Evolutionary conservation across 805 yeast genomes (phyloP).

Genomic region (Kluyveromyces dobzhanskii): DNA sequence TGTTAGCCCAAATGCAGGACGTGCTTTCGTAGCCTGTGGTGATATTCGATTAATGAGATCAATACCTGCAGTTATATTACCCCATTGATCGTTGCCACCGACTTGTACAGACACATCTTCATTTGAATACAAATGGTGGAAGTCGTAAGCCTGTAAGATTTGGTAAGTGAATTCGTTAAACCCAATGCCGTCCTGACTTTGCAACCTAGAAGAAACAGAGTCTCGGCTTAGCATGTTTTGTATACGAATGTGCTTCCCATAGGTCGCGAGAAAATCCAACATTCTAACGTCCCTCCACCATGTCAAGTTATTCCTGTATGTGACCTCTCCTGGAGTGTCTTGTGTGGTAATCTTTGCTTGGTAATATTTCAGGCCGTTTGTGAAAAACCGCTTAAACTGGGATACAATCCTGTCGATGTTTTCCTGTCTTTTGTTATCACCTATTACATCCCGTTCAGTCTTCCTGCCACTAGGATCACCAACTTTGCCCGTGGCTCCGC

Average conservation of each 20-base stretch:
- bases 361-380: conserved; percentile 57
- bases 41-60: conserved; percentile 67
- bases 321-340: conserved; percentile 31
- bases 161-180: conserved; percentile 94
- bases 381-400: conserved; percentile 58
- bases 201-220: conserved; percentile 68
- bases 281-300: conserved; percentile 84
- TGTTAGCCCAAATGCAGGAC: conserved; percentile 62
- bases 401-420: conserved; percentile 52
- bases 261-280: conserved; percentile 67
- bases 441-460: conserved; percentile 62
- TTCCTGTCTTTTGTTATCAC: conserved; percentile 37
- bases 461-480: conserved; percentile 95
- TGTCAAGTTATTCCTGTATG: conserved; percentile 52
- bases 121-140: conserved; percentile 63
- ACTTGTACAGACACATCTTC: conserved; percentile 63
- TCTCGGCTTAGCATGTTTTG: conserved; percentile 85
- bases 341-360: conserved; percentile 28
- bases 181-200: conserved; percentile 69
- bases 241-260: conserved; percentile 73
- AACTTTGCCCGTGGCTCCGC: conserved; percentile 92
- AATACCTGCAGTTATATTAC: conserved; percentile 92
- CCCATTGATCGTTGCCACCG: conserved; percentile 98
- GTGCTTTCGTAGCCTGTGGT: conserved; percentile 19
- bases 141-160: conserved; percentile 87